phyloP scores from a whole-genome alignment of 208 protist genomes.

The Leishmania aethiopica region DNA sequence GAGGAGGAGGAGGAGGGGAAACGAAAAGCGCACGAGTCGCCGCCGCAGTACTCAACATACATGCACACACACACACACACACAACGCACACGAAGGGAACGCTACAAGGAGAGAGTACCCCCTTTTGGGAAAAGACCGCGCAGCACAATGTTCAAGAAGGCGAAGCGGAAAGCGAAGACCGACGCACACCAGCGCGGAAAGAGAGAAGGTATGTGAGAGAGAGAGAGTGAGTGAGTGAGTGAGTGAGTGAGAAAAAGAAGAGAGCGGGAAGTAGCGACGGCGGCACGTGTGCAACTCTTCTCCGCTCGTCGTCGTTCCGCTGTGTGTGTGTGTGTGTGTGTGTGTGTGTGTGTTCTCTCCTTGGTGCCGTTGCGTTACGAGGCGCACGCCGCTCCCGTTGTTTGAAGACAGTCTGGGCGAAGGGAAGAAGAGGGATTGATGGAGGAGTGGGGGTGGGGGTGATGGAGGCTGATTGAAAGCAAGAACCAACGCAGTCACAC shows the following conservation, averaged over 20 bases:
- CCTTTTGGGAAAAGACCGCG: neutral
- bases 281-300: neutral
- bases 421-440: neutral
- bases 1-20: neutral
- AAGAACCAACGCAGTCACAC: neutral
- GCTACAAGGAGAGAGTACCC: too few species aligned
- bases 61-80: neutral
- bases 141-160: neutral
- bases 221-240: neutral
- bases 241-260: neutral
- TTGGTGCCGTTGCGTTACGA: too few species aligned
- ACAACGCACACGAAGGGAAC: neutral
- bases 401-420: neutral
- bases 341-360: too few species aligned
- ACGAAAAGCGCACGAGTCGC: neutral
- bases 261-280: neutral
- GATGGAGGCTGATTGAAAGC: neutral
- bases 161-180: neutral
- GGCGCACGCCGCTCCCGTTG: too few species aligned
- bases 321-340: too few species aligned
- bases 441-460: neutral
- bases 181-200: neutral
- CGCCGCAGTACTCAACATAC: neutral
- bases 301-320: too few species aligned
- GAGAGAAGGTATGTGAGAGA: neutral